Evolutionary conservation across 371 early-diverging fungal genomes (phyloP), one percentile per base, ranked within the genome.

Genomic region (Mortierella polycephala): DNA sequence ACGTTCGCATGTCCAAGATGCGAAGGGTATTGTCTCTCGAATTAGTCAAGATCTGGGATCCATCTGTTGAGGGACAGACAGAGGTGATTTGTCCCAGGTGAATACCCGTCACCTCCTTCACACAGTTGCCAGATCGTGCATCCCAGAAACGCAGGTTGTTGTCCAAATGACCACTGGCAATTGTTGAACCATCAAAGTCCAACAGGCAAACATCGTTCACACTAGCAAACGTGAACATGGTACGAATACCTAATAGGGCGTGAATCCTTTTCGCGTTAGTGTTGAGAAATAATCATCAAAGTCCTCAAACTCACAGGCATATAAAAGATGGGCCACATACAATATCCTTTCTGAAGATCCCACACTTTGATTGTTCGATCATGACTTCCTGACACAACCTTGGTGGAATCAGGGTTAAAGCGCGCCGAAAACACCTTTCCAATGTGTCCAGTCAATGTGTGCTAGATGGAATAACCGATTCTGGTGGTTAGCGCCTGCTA

Each of bases 321-420:
- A 65, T 57, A 64, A 50, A 12, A 41, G 40, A 46, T 13, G 1
- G 46, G 5, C 46, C 46, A 46, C 16, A 46, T 86, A 90, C 95
- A 94, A 68, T 90, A 91, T 64, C 96, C 97, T 72, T 89, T 90
- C 54, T 90, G 85, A 44, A 96, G 81, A 85, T 99, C 98, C 98
- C 98, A 99, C 6, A 97, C 84, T 84, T 98, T 99, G 20, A 98
- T 86, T 0, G 98, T 96, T 41, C 98, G 87, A 83, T 99, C 99
- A 75, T 99, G 97, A 62, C 97, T 96, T 61, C 96, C 96, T 0
- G 97, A 93, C 5, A 95, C 94, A 68, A 98, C 91, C 58, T 89
- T 86, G 70, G 88, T 89, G 7, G 93, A 87, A 69, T 95, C 93
- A 1, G 88, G 81, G 62, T 86, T 93, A 61, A 98, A 98, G 73